A percentile compares a stretch with the other conserved stretches of the same genome.
Conservation (phyloP, 169 alveolate species). For the Perkinsus chesapeaki region DNA sequence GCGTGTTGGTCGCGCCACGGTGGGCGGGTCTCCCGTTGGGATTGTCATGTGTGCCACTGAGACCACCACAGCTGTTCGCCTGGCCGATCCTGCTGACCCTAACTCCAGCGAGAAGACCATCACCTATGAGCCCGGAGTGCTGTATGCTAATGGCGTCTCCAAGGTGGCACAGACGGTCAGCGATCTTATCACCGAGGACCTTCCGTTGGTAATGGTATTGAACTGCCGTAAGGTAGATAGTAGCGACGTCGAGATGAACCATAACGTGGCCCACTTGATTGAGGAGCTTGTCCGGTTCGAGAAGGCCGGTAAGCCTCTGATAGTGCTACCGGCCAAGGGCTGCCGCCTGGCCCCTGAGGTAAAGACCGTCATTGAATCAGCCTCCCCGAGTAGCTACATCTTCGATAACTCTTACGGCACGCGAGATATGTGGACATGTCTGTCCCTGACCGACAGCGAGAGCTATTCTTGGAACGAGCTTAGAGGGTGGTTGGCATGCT, state of each 20-base stretch:
- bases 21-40: constrained; percentile 66
- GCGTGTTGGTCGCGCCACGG: constrained; percentile 57
- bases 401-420: background rate
- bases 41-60: constrained; percentile 52
- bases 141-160: constrained; percentile 73
- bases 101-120: constrained; percentile 39
- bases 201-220: constrained; percentile 61
- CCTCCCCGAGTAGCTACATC: background rate
- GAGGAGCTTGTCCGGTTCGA: background rate
- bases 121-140: constrained; percentile 53
- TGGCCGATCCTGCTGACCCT: constrained; percentile 62
- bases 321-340: background rate
- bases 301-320: background rate
- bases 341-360: background rate
- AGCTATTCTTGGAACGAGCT: background rate
- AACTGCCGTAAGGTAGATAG: constrained; percentile 24
- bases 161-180: constrained; percentile 74
- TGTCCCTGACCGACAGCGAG: background rate
- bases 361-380: background rate
- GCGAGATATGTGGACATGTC: background rate
- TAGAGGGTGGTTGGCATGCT: background rate
- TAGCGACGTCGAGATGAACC: background rate
- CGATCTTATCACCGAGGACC: constrained; percentile 66
- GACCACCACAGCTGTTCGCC: constrained; percentile 35
- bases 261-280: background rate